Conservation (phyloP, 768 basidiomycete genomes). For the Pulveroboletus ravenelii region DNA sequence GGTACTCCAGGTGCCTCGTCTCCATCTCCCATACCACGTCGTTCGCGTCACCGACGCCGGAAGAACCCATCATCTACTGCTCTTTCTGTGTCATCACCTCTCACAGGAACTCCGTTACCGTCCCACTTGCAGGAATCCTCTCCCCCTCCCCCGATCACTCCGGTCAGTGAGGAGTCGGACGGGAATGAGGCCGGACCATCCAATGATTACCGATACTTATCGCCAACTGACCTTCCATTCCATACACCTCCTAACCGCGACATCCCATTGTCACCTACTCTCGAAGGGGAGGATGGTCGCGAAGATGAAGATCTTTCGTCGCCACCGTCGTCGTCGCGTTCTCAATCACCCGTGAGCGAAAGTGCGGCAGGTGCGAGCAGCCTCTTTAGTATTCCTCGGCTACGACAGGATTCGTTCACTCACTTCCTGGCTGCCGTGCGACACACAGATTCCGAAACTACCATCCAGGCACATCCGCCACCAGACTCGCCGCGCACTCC, state of each 20-base stretch:
- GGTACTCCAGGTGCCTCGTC: slow-evolving; percentile 45
- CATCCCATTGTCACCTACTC: slow-evolving; percentile 39
- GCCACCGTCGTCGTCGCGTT: slow-evolving; percentile 39
- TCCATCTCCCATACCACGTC: slow-evolving; percentile 40
- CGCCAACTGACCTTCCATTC: slow-evolving; percentile 62
- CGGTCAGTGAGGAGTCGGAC: slow-evolving; percentile 62
- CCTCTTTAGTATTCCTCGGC: slow-evolving; percentile 73
- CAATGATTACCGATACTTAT: slow-evolving; percentile 46
- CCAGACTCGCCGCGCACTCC: slow-evolving; percentile 77
- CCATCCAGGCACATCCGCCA: slow-evolving; percentile 68
- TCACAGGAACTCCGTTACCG: slow-evolving; percentile 48
- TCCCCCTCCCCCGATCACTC: slow-evolving; percentile 66
- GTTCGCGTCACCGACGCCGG: slow-evolving; percentile 55
- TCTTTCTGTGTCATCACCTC: slow-evolving; percentile 59
- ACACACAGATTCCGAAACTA: slow-evolving; percentile 62
- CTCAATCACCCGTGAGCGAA: slow-evolving; percentile 52
- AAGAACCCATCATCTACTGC: slow-evolving; percentile 35
- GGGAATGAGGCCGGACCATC: slow-evolving; percentile 51
- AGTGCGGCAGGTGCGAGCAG: slow-evolving; percentile 74
- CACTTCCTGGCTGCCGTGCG: slow-evolving; percentile 54
- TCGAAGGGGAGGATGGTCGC: slow-evolving; percentile 20
- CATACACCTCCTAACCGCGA: slow-evolving; percentile 47
- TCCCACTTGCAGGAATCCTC: slow-evolving; percentile 45
- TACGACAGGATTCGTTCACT: slow-evolving; percentile 62
- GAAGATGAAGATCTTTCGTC: slow-evolving; percentile 27